phyloP scores from a whole-genome alignment of 2,329 filamentous ascomycete genomes.

The Fusarium sp. region DNA sequence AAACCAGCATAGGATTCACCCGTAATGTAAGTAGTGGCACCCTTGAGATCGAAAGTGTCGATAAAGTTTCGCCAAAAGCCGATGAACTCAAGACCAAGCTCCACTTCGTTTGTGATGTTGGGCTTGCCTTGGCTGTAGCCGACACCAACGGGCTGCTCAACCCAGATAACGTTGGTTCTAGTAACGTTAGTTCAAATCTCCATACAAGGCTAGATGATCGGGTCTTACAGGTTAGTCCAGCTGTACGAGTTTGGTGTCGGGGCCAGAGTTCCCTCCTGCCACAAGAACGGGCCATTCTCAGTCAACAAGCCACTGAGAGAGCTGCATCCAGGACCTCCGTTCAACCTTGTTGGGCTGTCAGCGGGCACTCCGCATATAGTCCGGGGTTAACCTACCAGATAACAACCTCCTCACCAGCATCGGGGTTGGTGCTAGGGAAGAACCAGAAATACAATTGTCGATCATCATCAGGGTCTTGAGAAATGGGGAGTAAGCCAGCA shows the following conservation, averaged over 20 bases:
- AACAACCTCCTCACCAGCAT: constrained; percentile 69
- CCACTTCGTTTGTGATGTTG: constrained; percentile 75
- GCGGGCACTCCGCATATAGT: not conserved
- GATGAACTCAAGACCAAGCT: constrained; percentile 79
- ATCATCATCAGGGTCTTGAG: constrained; percentile 62
- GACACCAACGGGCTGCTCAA: constrained; percentile 77
- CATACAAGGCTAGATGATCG: fast-evolving
- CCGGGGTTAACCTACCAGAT: constrained; percentile 63
- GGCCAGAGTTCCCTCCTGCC: constrained; percentile 77
- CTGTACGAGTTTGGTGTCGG: constrained; percentile 77
- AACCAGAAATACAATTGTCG: constrained; percentile 77
- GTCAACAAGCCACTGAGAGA: constrained; percentile 67
- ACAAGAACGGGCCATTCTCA: constrained; percentile 82
- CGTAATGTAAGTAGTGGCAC: constrained; percentile 79
- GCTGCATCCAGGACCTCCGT: constrained; percentile 48
- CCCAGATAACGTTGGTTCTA: constrained; percentile 80
- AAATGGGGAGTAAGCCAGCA: constrained; percentile 73
- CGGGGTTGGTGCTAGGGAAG: constrained; percentile 69
- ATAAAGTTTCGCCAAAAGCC: constrained; percentile 87
- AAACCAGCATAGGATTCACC: constrained; percentile 79
- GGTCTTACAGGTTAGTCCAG: constrained; percentile 74
- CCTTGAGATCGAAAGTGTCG: constrained; percentile 76
- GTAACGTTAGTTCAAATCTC: not conserved
- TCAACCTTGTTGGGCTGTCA: constrained; percentile 64
- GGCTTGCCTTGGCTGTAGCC: constrained; percentile 78